Base-by-base conservation (phyloP, 495 filamentous ascomycete species). In the Rusavskia elegans region DNA sequence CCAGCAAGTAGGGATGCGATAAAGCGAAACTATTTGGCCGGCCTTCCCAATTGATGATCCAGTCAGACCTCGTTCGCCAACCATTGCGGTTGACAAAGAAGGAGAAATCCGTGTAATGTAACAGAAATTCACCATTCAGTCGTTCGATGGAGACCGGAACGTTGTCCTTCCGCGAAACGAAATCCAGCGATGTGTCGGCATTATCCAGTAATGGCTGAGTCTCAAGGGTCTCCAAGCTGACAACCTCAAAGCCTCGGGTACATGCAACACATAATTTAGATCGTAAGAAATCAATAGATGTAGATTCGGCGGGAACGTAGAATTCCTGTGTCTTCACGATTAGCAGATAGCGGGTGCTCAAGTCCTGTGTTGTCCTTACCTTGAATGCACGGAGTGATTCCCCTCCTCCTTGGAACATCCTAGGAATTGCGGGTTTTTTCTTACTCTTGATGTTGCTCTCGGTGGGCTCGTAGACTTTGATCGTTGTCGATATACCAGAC, bases 21-120 rank as follows among this genome's bases (percentile, higher is more conserved):
- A 97, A 77, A 0, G 93, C 92, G 64, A 99, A 99, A 39, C 82
- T 77, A 58, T 83, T 81, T 49, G 93, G 93, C 41, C 77, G 84
- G 49, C 93, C 93, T 68, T 99, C 93, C 93, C 93, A 99, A 29
- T 85, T 84, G 59, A 99, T 94, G 55, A 80, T 82, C 93, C 93
- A 99, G 62, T 99, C 93, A 17, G 89, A 85, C 55, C 89, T 76
- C 35, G 90, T 89, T 50, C 93, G 79, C 93, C 93, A 99, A 25
- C 93, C 93, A 64, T 99, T 95, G 49, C 92, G 79, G 67, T 99
- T 97, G 60, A 99, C 92, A 61, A 95, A 99, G 76, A 99, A 97
- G 19, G 86, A 93, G 64, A 95, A 97, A 59, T 99, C 93, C 20
- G 85, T 87, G 67, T 99, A 99, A 65, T 95, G 96, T 50, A 99